These are phyloP conservation scores for Stephanodiscus triporus DNA, from an alignment of 108 stramenopile species.

Conservation along the genomic window DNA sequence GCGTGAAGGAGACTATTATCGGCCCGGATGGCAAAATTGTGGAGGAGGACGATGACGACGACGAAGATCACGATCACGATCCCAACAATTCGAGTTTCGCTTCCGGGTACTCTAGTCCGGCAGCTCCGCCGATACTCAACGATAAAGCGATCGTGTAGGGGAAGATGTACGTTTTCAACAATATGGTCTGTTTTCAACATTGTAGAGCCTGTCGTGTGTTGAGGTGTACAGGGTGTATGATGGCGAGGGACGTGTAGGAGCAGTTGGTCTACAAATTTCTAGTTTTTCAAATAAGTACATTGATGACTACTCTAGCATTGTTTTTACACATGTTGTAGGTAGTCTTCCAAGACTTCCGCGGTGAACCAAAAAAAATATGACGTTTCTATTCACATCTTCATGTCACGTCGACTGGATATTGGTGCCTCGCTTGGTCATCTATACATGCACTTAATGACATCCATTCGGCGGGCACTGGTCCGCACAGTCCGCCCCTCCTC, in stretches of 20 bases:
- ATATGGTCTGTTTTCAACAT: neutral
- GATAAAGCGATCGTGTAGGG: neutral
- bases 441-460: no score
- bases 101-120: slow-evolving; percentile 27
- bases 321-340: no score
- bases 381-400: no score
- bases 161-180: no score
- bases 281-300: no score
- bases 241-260: no score
- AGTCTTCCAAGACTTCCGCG: no score
- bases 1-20: slow-evolving; percentile 74
- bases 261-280: neutral
- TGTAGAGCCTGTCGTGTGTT: neutral
- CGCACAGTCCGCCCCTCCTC: slow-evolving; percentile 35
- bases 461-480: slow-evolving; percentile 41
- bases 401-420: no score
- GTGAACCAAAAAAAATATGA: no score
- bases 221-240: neutral
- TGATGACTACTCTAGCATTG: no score
- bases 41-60: slow-evolving; percentile 26
- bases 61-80: slow-evolving; percentile 51
- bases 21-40: slow-evolving; percentile 76
- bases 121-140: slow-evolving; percentile 6
- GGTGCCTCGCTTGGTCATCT: no score
- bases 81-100: slow-evolving; percentile 11